Evolutionary conservation across 208 protist genomes (phyloP).

Genomic region (Leishmania turanica): DNA sequence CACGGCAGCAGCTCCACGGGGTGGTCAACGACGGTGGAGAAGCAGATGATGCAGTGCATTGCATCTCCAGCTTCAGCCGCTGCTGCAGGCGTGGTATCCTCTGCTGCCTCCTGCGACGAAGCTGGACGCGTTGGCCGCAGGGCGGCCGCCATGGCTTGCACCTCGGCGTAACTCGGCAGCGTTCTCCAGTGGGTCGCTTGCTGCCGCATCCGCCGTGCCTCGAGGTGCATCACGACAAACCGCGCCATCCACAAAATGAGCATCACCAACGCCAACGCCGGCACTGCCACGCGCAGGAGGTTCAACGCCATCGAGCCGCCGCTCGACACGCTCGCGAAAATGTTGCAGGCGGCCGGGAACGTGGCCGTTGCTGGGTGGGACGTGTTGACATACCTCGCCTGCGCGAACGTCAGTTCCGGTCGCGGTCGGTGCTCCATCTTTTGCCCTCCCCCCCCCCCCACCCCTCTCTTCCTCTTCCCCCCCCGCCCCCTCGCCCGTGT

Average conservation of each 20-base stretch:
- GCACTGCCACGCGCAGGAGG: constrained; percentile 16
- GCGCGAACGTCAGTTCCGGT: constrained; percentile 22
- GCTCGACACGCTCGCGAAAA: constrained; percentile 20
- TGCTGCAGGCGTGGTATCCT: neutral
- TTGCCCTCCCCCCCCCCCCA: neutral
- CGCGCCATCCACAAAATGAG: constrained; percentile 30
- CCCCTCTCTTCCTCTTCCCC: too few relatives aligned
- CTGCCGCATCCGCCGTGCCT: constrained; percentile 12
- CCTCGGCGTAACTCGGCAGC: constrained; percentile 23
- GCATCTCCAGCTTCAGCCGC: neutral
- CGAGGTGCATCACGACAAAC: neutral
- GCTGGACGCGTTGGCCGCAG: constrained; percentile 4
- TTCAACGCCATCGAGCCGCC: constrained; percentile 24
- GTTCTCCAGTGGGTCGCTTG: constrained; percentile 18
- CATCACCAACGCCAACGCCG: constrained; percentile 28
- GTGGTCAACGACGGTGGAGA: constrained; percentile 9
- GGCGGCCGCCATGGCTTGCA: constrained; percentile 4
- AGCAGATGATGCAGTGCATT: constrained; percentile 34
- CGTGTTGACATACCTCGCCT: constrained; percentile 27
- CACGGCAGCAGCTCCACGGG: constrained; percentile 43
- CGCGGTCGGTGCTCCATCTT: constrained; percentile 22
- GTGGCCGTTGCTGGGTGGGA: constrained; percentile 22
- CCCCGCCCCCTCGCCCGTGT: neutral
- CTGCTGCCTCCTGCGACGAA: neutral
- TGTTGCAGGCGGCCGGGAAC: constrained; percentile 18